Evolutionary conservation across 192 early-diverging fungal species (phyloP), one percentile per base, ranked within the genome.

Genomic region (Coemansia sp.): DNA sequence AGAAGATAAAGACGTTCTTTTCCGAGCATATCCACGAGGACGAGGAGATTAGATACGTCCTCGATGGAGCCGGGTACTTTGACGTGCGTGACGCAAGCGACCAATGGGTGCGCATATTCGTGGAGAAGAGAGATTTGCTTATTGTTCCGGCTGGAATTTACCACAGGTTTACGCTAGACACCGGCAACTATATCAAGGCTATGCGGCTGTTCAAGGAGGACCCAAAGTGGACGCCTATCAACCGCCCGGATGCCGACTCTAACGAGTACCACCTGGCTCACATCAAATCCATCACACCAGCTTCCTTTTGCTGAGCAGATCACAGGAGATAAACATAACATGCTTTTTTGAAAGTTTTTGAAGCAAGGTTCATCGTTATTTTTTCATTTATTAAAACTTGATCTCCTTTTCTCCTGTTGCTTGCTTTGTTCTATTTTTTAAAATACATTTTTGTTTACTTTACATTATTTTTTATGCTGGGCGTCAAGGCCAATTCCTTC

Each of bases 21-120:
- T 85, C 87, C 36, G 96, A 97, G 87, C 95, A 98, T 74, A 84
- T 96, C 61, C 95, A 98, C 77, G 95, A 95, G 63, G 96, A 97
- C 67, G 97, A 99, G 85, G 95, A 99, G 78, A 99, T 99, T 68
- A 89, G 97, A 32, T 98, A 83, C 71, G 89, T 97, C 59, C 62
- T 94, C 43, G 94, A 91, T 15, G 97, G 97, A 15, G 84, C 88
- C 19, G 97, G 96, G n/a, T 99, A 89, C 84, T 95, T 98, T 86
- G 95, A 92, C 66, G 88, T 92, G 45, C 84, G 92, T 47, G 86
- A 87, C 69, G 73, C 60, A 21, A 48, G 65, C 1, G 86, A 90
- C 62, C 59, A 80, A 21, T 99, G 95, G 97, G 91, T 99, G 63
- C 89, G 97, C 61, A 94, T 99, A 71, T 71, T 73, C 15, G 83